These are phyloP conservation scores for Botryobasidium botryosum DNA, from an alignment of 768 basidiomycete species.

Conservation along the genomic window DNA sequence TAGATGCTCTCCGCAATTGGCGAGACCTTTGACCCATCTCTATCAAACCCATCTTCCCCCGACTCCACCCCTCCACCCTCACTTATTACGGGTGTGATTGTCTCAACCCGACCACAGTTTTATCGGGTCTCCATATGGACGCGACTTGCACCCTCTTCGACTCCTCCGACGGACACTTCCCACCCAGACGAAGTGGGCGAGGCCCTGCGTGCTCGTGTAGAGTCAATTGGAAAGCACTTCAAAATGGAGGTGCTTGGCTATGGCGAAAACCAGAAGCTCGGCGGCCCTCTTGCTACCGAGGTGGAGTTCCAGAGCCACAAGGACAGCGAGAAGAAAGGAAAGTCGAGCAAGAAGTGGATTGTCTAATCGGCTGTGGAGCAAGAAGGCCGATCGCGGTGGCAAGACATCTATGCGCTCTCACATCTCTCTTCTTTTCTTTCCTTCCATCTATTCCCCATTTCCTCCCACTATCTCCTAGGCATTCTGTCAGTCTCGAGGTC, in stretches of 20 bases:
- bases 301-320: conserved; percentile 91
- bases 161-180: conserved; percentile 10
- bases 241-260: conserved; percentile 82
- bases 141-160: conserved; percentile 45
- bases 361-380: too few species aligned
- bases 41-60: conserved; percentile 31
- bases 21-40: conserved; percentile 89
- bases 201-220: conserved; percentile 58
- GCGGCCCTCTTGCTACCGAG: conserved; percentile 81
- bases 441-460: too few species aligned
- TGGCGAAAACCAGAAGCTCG: conserved; percentile 49
- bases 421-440: too few species aligned
- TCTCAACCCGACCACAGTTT: conserved; percentile 85
- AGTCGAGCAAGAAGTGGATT: conserved; percentile 35
- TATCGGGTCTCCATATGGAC: conserved; percentile 99
- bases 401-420: too few species aligned
- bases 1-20: conserved; percentile 99
- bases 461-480: too few species aligned
- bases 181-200: conserved; percentile 27
- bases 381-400: too few species aligned
- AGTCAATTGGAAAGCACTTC: conserved; percentile 76
- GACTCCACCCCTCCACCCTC: conserved; percentile 36
- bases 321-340: conserved; percentile 90
- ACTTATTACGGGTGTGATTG: conserved; percentile 75
- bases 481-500: too few species aligned